Conservation (phyloP, 805 yeast species). For the Teunomyces aglyptinius region DNA sequence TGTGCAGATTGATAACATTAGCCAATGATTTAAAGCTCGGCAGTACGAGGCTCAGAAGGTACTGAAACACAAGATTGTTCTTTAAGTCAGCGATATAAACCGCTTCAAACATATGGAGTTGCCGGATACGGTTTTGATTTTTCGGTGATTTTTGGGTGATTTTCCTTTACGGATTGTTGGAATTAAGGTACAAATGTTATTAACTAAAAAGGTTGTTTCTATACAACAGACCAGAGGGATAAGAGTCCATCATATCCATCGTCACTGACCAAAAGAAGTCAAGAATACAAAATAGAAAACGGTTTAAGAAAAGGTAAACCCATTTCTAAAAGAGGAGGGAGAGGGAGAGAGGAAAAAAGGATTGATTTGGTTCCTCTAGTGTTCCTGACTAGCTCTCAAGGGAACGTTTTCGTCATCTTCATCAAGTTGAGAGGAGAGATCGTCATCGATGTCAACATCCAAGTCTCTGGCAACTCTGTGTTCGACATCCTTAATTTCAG, state of each 20-base stretch:
- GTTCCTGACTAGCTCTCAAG: conserved; percentile 7
- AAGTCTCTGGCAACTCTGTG: conserved; percentile 57
- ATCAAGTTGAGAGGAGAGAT: conserved; percentile 12
- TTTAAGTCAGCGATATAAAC: conserved; percentile 41
- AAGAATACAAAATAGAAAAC: background rate
- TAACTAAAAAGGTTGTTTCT: conserved; percentile 1
- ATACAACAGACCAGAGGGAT: conserved; percentile 4
- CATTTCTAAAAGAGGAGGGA: too few species aligned
- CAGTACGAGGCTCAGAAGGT: conserved; percentile 27
- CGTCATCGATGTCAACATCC: conserved; percentile 43
- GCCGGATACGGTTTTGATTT: background rate
- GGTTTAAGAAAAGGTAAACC: too few species aligned
- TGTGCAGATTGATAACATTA: conserved; percentile 13
- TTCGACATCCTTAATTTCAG: conserved; percentile 74
- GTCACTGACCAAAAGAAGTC: background rate
- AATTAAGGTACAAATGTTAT: background rate
- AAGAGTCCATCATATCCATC: conserved; percentile 9
- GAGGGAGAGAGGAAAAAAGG: too few species aligned
- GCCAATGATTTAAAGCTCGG: conserved; percentile 32
- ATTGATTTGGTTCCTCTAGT: background rate
- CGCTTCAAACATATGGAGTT: conserved; percentile 35
- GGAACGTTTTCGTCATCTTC: conserved; percentile 13
- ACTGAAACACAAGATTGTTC: conserved; percentile 36
- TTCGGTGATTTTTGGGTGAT: background rate
- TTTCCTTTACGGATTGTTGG: background rate